These are phyloP conservation scores for Clohesyomyces aquaticus DNA, from an alignment of 495 filamentous ascomycete genomes.

Conservation along the genomic window DNA sequence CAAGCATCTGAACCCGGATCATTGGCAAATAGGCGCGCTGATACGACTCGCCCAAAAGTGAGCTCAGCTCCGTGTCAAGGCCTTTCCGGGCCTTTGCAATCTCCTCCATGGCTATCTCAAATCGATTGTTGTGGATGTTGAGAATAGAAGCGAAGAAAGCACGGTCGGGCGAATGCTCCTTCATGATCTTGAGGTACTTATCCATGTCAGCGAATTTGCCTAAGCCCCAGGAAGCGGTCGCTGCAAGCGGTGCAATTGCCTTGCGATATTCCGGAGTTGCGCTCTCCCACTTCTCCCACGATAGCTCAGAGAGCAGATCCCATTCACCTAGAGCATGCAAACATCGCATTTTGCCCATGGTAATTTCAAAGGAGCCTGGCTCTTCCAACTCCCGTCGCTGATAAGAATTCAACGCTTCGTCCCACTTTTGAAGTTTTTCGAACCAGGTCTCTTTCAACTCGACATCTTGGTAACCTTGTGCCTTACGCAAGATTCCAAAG, in stretches of 20 bases:
- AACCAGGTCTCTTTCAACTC: conserved; percentile 98
- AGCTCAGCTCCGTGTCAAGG: conserved; percentile 91
- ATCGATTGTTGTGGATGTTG: conserved; percentile 90
- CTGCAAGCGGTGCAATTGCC: conserved; percentile 86
- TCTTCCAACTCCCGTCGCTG: conserved; percentile 76
- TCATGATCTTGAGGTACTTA: conserved; percentile 92
- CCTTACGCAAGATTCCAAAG: conserved; percentile 93
- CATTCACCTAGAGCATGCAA: conserved; percentile 96
- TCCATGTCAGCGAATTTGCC: conserved; percentile 98
- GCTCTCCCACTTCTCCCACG: conserved; percentile 90
- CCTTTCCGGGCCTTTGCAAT: conserved; percentile 92
- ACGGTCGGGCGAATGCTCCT: conserved; percentile 84
- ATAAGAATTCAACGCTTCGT: conserved; percentile 93
- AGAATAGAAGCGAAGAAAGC: conserved; percentile 98
- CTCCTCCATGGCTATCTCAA: conserved; percentile 79
- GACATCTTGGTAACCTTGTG: conserved; percentile 90
- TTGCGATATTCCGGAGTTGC: conserved; percentile 82
- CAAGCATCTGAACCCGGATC: conserved; percentile 97
- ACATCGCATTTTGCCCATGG: conserved; percentile 99
- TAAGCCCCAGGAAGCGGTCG: conserved; percentile 95
- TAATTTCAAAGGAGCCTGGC: conserved; percentile 79
- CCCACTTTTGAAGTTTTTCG: conserved; percentile 97
- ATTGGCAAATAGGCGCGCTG: conserved; percentile 94
- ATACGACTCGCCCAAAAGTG: conserved; percentile 93
- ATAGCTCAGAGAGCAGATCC: conserved; percentile 85